Evolutionary conservation across 805 yeast genomes (phyloP), one percentile per base, ranked within the genome.

Genomic region (Lipomyces chichibuensis): DNA sequence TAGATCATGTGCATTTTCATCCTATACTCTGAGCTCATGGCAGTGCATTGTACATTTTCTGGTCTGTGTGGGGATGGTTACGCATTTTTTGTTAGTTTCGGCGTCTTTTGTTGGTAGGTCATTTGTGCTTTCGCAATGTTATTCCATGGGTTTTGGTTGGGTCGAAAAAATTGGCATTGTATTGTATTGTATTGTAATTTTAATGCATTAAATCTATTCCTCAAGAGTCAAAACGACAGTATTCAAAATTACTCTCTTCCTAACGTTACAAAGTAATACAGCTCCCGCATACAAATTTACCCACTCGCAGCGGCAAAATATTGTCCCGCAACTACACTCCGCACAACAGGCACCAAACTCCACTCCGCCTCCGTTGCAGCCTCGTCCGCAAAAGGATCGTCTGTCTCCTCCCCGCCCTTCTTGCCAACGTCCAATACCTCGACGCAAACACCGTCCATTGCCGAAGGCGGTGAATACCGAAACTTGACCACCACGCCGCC

Each of bases 401-500:
- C 63, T 56, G 56, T 67, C 54, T 49, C 54, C 23, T 52, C 57
- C 25, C n/a, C 33, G 52, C 33, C 29, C 14, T 27, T 62, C 66
- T 57, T 46, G 52, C 55, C 59, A 11, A 55, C 70, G 39, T 65
- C 70, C 54, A 53, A 35, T 13, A 64, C 63, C 51, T 63, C 71
- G 17, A 66, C 63, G 11, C 56, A 43, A 13, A 59, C 57, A n/a
- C 37, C 56, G 7, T 55, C 61, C 49, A 62, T 64, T n/a, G 23
- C 49, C 9, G 20, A 32, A 9, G 69, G 46, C 43, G 64, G 56
- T 23, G 65, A 67, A 37, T 71, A 67, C 39, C 70, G 65, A 63
- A 77, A 78, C 59, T 71, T 86, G 56, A 89, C 79, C 73, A 87
- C 89, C 60, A 91, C 86, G 53, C 97, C 97, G 37, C 87, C 72